phyloP scores from a whole-genome alignment of 108 stramenopile species.

The Cylindrotheca fusiformis region DNA sequence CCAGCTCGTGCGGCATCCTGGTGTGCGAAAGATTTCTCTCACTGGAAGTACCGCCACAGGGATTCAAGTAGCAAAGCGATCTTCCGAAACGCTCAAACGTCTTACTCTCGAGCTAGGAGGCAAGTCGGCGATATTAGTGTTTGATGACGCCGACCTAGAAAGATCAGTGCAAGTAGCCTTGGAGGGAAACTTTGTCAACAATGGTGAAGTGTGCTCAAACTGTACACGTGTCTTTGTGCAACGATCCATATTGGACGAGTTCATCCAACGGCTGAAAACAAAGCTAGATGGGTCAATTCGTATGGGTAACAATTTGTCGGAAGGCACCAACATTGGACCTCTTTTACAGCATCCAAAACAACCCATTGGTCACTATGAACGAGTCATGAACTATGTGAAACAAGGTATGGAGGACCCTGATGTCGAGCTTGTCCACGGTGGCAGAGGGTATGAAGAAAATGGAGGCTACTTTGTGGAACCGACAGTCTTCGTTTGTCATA shows the following conservation, averaged over 20 bases:
- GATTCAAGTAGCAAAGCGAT: slow-evolving; percentile 35
- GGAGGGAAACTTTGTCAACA: slow-evolving; percentile 65
- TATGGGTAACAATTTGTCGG: slow-evolving; percentile 44
- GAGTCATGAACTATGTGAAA: slow-evolving; percentile 41
- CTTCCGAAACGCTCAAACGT: slow-evolving; percentile 42
- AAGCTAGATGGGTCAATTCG: neutral
- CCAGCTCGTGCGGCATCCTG: slow-evolving; percentile 45
- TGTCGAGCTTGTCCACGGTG: slow-evolving; percentile 51
- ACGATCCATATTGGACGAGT: slow-evolving; percentile 29
- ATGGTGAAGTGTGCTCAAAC: slow-evolving; percentile 86
- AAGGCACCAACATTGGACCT: slow-evolving; percentile 48
- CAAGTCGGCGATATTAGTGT: slow-evolving; percentile 79
- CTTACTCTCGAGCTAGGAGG: slow-evolving; percentile 87
- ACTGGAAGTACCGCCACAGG: slow-evolving; percentile 72
- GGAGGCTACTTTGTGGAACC: slow-evolving; percentile 53
- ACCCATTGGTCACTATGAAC: slow-evolving; percentile 29
- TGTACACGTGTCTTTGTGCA: slow-evolving; percentile 76
- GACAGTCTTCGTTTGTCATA: slow-evolving; percentile 34
- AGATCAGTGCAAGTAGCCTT: slow-evolving; percentile 59
- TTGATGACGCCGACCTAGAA: slow-evolving; percentile 43
- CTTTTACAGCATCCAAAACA: slow-evolving; percentile 26
- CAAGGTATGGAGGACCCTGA: slow-evolving; percentile 31
- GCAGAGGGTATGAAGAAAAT: slow-evolving; percentile 9
- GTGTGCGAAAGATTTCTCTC: slow-evolving; percentile 82
- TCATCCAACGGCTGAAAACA: slow-evolving; percentile 18